These are phyloP conservation scores for Sphaerulina musiva DNA, from an alignment of 2,329 filamentous ascomycete genomes.

Conservation along the genomic window DNA sequence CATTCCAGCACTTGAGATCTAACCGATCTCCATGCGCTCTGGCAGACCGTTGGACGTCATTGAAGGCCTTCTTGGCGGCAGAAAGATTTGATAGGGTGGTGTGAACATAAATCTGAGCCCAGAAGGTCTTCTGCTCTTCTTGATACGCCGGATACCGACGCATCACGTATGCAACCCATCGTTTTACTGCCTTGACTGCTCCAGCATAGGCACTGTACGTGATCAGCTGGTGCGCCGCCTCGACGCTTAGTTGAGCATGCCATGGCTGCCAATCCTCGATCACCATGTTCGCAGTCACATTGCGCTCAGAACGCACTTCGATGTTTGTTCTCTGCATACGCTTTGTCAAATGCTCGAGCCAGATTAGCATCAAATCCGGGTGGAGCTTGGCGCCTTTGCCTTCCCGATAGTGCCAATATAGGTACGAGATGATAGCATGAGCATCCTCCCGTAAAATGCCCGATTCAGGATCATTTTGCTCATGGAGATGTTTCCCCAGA, in stretches of 20 bases:
- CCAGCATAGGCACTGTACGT: slow-evolving; percentile 33
- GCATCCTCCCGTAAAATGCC: background rate
- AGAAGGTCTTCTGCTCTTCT: slow-evolving; percentile 21
- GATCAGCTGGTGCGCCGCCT: slow-evolving; percentile 20
- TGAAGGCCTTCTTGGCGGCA: slow-evolving; percentile 55
- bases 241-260: slow-evolving; percentile 19
- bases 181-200: slow-evolving; percentile 29
- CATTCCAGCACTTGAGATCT: slow-evolving; percentile 64
- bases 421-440: slow-evolving; percentile 8
- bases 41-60: slow-evolving; percentile 47
- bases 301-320: slow-evolving; percentile 6
- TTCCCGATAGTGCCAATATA: slow-evolving; percentile 9
- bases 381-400: slow-evolving; percentile 8
- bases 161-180: slow-evolving; percentile 32
- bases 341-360: slow-evolving; percentile 3
- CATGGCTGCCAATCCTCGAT: slow-evolving; percentile 25
- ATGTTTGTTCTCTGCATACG: background rate
- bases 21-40: slow-evolving; percentile 37
- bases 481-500: background rate
- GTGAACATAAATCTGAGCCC: slow-evolving; percentile 62
- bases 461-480: background rate
- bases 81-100: slow-evolving; percentile 60
- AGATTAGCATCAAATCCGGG: slow-evolving; percentile 7
- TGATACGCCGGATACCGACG: slow-evolving; percentile 19
- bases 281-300: slow-evolving; percentile 14